Conservation (phyloP, 2,329 filamentous ascomycete species). For the Colletotrichum cordylinicola region DNA sequence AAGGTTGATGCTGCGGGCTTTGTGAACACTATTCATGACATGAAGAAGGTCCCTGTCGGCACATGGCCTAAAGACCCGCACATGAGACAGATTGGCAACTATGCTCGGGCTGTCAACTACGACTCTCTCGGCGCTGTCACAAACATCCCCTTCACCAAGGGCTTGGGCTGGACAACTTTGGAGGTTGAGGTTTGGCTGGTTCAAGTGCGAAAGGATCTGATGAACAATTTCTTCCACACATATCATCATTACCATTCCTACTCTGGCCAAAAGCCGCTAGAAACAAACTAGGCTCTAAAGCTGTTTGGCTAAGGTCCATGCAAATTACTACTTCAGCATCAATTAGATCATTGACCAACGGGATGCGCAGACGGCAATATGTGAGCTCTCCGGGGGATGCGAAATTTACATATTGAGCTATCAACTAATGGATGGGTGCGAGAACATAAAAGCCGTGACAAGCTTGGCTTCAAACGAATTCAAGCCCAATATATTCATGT, state of each 20-base stretch:
- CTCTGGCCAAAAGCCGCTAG: neutral
- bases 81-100: constrained; percentile 43
- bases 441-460: too few species aligned
- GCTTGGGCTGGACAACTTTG: neutral
- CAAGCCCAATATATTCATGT: too few species aligned
- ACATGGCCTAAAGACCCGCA: constrained; percentile 45
- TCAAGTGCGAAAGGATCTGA: neutral
- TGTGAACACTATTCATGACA: constrained; percentile 28
- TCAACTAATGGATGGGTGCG: too few species aligned
- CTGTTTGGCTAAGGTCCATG: too few species aligned
- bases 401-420: too few species aligned
- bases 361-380: too few species aligned
- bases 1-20: constrained; percentile 29
- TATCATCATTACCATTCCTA: neutral
- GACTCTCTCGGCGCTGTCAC: neutral
- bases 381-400: too few species aligned
- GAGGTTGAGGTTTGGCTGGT: neutral
- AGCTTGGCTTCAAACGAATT: too few species aligned
- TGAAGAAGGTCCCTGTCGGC: constrained; percentile 41
- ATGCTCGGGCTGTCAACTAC: constrained; percentile 10
- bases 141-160: neutral
- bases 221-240: neutral
- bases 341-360: too few species aligned
- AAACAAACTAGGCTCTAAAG: too few species aligned
- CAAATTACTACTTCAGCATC: too few species aligned